phyloP scores from a whole-genome alignment of 2,329 filamentous ascomycete species.

The Golovinomyces cichoracearum region DNA sequence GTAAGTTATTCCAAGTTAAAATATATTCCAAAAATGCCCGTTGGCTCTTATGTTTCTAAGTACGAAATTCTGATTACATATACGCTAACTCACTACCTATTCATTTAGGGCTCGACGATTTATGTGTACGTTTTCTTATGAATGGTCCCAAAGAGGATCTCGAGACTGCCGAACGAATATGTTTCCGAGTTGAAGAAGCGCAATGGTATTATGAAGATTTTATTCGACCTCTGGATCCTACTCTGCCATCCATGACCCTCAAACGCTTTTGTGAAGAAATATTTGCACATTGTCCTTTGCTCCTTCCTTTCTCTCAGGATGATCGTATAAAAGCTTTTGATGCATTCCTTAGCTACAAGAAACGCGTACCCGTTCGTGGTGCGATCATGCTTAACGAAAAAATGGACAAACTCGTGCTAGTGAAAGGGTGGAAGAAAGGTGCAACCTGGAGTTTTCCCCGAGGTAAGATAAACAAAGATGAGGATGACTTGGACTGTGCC shows the following conservation, averaged over 20 bases:
- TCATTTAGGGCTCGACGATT: constrained; percentile 64
- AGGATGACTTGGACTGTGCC: constrained; percentile 79
- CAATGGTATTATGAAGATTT: constrained; percentile 99
- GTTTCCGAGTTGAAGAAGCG: constrained; percentile 95
- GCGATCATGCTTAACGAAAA: constrained; percentile 75
- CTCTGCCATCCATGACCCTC: constrained; percentile 61
- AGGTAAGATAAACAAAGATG: constrained; percentile 95
- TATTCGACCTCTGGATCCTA: constrained; percentile 66
- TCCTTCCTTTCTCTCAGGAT: constrained; percentile 53
- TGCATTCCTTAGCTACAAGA: constrained; percentile 85
- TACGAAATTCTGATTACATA: no score
- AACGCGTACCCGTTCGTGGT: constrained; percentile 72
- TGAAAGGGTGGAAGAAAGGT: constrained; percentile 94
- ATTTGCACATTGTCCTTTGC: constrained; percentile 77
- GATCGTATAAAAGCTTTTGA: constrained; percentile 65
- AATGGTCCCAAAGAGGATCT: constrained; percentile 86
- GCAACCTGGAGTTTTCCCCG: constrained; percentile 91
- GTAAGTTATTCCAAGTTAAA: constrained; percentile 22
- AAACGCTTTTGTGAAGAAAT: constrained; percentile 70
- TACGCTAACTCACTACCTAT: background rate
- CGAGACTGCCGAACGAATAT: constrained; percentile 71
- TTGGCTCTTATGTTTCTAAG: no score
- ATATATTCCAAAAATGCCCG: background rate
- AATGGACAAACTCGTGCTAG: constrained; percentile 86
- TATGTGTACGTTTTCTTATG: constrained; percentile 93